Conservation (phyloP, 225 moss, liverwort and hornwort species). For the Polytrichum commune region DNA sequence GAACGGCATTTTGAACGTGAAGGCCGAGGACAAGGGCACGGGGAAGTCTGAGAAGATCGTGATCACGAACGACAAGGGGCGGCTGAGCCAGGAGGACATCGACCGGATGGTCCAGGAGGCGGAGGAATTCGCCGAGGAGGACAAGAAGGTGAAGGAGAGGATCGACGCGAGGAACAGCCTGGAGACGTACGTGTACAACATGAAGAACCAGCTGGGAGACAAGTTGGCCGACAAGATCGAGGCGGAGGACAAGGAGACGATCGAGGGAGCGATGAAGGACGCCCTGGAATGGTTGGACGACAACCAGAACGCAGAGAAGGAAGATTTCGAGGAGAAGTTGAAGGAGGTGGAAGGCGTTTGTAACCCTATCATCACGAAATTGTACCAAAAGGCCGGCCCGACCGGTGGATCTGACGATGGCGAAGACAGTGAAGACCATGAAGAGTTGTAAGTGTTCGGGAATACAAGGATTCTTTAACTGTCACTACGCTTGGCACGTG, state of each 20-base stretch:
- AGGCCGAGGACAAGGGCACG: constrained; percentile 63
- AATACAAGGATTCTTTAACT: too few relatives aligned
- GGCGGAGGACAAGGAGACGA: constrained; percentile 45
- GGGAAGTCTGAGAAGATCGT: constrained; percentile 70
- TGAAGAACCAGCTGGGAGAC: constrained; percentile 56
- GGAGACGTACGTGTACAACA: constrained; percentile 73
- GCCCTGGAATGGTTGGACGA: constrained; percentile 50
- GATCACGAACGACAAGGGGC: constrained; percentile 67
- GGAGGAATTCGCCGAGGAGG: constrained; percentile 69
- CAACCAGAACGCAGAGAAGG: constrained; percentile 43
- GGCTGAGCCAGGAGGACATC: constrained; percentile 55
- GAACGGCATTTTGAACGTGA: constrained; percentile 63
- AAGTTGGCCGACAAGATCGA: constrained; percentile 52
- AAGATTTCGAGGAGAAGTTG: constrained; percentile 44
- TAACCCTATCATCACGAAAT: constrained; percentile 39
- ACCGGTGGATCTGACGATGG: constrained; percentile 12
- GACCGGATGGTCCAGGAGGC: constrained; percentile 63
- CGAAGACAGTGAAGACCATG: constrained; percentile 39
- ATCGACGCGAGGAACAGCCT: constrained; percentile 59
- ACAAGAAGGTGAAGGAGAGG: constrained; percentile 69
- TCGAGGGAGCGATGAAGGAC: constrained; percentile 50
- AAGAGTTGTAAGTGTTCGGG: constrained; percentile 34
- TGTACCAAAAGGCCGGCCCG: constrained; percentile 29
- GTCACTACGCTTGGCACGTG: too few relatives aligned
- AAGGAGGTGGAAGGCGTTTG: constrained; percentile 42